Evolutionary conservation across 257 asterid species (phyloP).

Genomic region (Schizonepeta tenuifolia): DNA sequence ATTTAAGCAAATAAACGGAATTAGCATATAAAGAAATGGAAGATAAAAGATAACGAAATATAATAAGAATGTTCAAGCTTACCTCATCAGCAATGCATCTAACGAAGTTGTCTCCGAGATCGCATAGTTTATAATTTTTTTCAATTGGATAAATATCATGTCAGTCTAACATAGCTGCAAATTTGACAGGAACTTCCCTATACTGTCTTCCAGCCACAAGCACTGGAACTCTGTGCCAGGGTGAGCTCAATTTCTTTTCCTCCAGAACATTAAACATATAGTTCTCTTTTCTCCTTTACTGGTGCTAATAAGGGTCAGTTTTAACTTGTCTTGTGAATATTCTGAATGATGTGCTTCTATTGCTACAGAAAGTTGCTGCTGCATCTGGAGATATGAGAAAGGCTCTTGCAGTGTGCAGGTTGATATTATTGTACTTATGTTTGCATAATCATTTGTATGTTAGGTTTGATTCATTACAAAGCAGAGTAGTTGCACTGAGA

Average conservation of each 20-base stretch:
- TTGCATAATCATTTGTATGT: slow-evolving; percentile 13
- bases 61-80: background rate
- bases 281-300: slow-evolving; percentile 9
- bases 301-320: slow-evolving; percentile 6
- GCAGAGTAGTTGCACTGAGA: slow-evolving; percentile 5
- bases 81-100: slow-evolving; percentile 19
- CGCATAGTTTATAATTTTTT: background rate
- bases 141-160: slow-evolving; percentile 18
- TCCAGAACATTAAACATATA: background rate
- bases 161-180: slow-evolving; percentile 36
- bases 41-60: background rate
- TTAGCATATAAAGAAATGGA: background rate
- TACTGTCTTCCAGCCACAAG: slow-evolving; percentile 81
- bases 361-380: slow-evolving; percentile 83
- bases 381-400: slow-evolving; percentile 97
- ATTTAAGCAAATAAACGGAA: slow-evolving; percentile 9
- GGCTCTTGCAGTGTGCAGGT: slow-evolving; percentile 97
- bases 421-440: slow-evolving; percentile 28
- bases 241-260: slow-evolving; percentile 49
- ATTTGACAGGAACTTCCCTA: slow-evolving; percentile 79
- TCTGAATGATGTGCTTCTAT: slow-evolving; percentile 33
- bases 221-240: slow-evolving; percentile 92
- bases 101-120: slow-evolving; percentile 7
- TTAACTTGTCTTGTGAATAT: slow-evolving; percentile 25
- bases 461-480: background rate